These are phyloP conservation scores for Phytophthora pistaciae DNA, from an alignment of 352 stramenopile genomes.

Conservation along the genomic window DNA sequence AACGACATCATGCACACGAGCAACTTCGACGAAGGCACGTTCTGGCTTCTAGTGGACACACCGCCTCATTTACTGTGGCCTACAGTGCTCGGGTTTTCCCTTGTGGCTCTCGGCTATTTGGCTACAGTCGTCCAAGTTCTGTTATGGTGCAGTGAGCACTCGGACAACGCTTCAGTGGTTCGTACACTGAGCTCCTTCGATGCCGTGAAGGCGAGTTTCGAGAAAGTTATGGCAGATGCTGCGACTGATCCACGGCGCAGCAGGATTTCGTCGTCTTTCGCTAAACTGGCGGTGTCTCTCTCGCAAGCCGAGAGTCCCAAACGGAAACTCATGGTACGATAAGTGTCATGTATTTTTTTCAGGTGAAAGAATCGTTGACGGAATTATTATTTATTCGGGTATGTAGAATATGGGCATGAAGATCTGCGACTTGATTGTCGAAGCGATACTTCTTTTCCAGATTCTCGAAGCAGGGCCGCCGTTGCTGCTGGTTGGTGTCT, in stretches of 20 bases:
- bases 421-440: neutral
- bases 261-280: neutral
- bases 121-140: neutral
- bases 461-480: conserved; percentile 7
- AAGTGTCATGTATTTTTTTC: too few relatives aligned
- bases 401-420: conserved; percentile 7
- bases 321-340: conserved; percentile 7
- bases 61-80: too few relatives aligned
- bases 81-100: too few relatives aligned
- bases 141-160: conserved; percentile 19
- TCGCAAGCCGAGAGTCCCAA: neutral
- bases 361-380: too few relatives aligned
- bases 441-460: neutral
- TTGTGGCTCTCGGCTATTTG: too few relatives aligned
- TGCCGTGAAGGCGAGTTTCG: neutral
- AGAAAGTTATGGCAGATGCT: neutral
- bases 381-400: too few relatives aligned
- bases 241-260: neutral
- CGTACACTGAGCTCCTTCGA: neutral
- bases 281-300: neutral
- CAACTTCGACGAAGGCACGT: conserved; percentile 31
- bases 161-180: too few relatives aligned
- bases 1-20: conserved; percentile 29
- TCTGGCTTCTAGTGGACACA: conserved; percentile 16
- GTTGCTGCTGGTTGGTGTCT: neutral